A percentile compares a stretch with the other conserved stretches of the same genome.
These are phyloP conservation scores for Aspergillus quadricinctus DNA, from an alignment of 2,329 filamentous ascomycete genomes.

Conservation along the genomic window DNA sequence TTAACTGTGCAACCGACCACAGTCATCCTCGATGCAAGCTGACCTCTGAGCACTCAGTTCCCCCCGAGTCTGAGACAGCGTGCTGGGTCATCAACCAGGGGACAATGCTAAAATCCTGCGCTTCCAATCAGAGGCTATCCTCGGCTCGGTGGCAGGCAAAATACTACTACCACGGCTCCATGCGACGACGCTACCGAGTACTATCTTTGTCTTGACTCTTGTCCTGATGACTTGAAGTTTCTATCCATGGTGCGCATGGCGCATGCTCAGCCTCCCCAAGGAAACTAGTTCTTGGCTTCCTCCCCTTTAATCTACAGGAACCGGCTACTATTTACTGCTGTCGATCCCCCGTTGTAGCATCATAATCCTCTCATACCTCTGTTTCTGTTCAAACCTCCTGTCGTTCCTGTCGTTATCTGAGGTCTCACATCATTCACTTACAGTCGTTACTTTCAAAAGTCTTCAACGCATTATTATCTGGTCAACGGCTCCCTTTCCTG, in stretches of 20 bases:
- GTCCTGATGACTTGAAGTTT: neutral
- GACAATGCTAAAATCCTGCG: neutral
- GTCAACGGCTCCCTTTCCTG: neutral
- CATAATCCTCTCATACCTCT: neutral
- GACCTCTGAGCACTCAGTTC: constrained; percentile 4
- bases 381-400: too few relatives aligned
- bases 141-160: neutral
- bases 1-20: constrained; percentile 2
- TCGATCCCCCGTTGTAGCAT: neutral
- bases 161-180: neutral
- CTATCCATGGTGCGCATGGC: neutral
- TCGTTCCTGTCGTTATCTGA: too few relatives aligned
- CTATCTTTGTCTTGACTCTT: neutral
- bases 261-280: neutral
- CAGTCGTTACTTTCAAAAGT: neutral
- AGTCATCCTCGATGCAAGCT: constrained; percentile 5
- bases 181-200: neutral
- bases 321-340: neutral
- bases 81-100: neutral
- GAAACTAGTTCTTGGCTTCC: neutral
- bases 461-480: neutral
- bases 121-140: neutral
- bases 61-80: neutral
- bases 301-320: neutral
- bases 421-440: neutral